A percentile compares a stretch with the other conserved stretches of the same genome.
These are phyloP conservation scores for Neotropicomus parvogracilis DNA, from an alignment of 1,284 basidiomycete genomes.

Conservation along the genomic window DNA sequence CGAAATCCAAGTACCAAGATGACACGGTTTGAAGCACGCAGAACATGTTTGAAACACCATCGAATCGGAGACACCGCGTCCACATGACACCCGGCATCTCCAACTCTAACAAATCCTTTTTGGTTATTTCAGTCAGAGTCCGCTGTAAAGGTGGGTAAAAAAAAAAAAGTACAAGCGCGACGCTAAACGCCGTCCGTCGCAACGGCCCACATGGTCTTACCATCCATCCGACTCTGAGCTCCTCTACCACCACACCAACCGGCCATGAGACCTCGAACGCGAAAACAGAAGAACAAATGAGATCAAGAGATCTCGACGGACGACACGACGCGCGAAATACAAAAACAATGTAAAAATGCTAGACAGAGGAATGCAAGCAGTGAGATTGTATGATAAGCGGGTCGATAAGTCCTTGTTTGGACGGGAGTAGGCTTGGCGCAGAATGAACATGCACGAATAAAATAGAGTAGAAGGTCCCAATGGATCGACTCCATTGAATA, in stretches of 20 bases:
- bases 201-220: neutral
- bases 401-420: constrained; percentile 25
- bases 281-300: constrained; percentile 9
- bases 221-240: neutral
- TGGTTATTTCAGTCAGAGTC: constrained; percentile 21
- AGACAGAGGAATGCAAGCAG: constrained; percentile 26
- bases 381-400: constrained; percentile 28
- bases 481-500: constrained; percentile 20
- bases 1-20: no score
- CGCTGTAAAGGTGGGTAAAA: constrained; percentile 9
- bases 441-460: constrained; percentile 26
- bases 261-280: constrained; percentile 1
- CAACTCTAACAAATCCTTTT: constrained; percentile 19
- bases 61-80: neutral
- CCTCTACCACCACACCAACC: neutral
- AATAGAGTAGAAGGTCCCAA: constrained; percentile 25
- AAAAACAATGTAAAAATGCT: constrained; percentile 21
- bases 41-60: no score
- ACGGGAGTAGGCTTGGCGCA: constrained; percentile 23
- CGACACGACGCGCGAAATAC: constrained; percentile 19
- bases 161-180: constrained; percentile 24
- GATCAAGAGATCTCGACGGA: constrained; percentile 11
- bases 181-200: constrained; percentile 16
- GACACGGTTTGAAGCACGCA: no score
- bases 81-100: neutral